Evolutionary conservation across 805 yeast species (phyloP).

Genomic region (Sugiyamaella americana): DNA sequence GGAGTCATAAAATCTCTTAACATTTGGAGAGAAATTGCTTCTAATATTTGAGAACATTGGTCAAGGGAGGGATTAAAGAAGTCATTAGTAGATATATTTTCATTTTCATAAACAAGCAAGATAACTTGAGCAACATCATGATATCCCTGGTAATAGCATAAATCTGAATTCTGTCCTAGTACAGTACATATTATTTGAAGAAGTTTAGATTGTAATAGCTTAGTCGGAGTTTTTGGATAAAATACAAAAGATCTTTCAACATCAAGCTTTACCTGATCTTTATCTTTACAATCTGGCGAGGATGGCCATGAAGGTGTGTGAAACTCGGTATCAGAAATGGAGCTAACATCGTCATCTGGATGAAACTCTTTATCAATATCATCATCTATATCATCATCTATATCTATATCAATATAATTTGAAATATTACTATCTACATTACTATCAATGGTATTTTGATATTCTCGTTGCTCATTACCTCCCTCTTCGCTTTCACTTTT

Average conservation of each 20-base stretch:
- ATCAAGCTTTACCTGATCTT: slow-evolving; percentile 73
- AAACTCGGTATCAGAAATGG: neutral
- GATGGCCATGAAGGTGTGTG: neutral
- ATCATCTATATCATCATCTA: neutral
- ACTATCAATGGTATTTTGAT: neutral
- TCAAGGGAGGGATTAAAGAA: neutral
- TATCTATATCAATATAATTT: neutral
- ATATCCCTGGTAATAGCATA: slow-evolving; percentile 85
- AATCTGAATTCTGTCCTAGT: slow-evolving; percentile 52
- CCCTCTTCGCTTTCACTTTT: neutral
- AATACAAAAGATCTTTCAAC: slow-evolving; percentile 61
- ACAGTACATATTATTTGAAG: slow-evolving; percentile 44
- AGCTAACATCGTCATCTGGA: neutral
- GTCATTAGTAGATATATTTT: slow-evolving; percentile 9
- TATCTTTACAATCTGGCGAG: slow-evolving; percentile 54
- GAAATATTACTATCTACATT: no score
- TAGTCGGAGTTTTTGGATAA: slow-evolving; percentile 29
- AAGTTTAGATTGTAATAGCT: slow-evolving; percentile 38
- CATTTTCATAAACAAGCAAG: slow-evolving; percentile 44
- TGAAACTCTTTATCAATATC: neutral
- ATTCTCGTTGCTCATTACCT: neutral
- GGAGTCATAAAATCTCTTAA: slow-evolving; percentile 83
- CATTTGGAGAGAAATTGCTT: slow-evolving; percentile 50
- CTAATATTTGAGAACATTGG: slow-evolving; percentile 36
- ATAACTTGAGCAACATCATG: slow-evolving; percentile 79